Evolutionary conservation across 306 rosid species (phyloP).

Genomic region (Herpetospermum pedunculosum): DNA sequence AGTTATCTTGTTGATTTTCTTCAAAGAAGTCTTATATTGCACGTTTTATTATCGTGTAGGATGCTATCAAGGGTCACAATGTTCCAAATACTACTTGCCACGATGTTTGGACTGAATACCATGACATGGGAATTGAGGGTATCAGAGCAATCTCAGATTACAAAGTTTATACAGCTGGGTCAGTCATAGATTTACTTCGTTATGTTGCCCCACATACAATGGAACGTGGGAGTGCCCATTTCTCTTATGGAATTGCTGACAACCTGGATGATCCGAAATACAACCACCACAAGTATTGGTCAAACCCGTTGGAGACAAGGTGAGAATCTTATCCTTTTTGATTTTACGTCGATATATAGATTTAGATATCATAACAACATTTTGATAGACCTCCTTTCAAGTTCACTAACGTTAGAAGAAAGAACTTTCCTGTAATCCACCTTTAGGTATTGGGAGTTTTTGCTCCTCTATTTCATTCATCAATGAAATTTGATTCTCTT

Average conservation of each 20-base stretch:
- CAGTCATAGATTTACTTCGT: constrained; percentile 45
- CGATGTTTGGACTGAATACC: constrained; percentile 80
- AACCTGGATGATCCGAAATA: constrained; percentile 63
- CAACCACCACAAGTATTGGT: constrained; percentile 69
- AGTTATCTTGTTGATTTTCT: not conserved
- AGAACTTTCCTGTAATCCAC: no score
- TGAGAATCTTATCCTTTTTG: constrained; percentile 18
- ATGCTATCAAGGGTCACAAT: constrained; percentile 52
- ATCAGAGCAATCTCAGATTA: constrained; percentile 62
- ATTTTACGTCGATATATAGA: not conserved
- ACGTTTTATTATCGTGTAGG: constrained; percentile 27
- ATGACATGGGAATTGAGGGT: constrained; percentile 78
- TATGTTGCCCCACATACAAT: constrained; percentile 83
- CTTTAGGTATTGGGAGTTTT: no score
- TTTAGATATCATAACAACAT: not conserved
- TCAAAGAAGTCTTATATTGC: not conserved
- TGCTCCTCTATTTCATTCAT: no score
- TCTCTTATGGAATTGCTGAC: constrained; percentile 75
- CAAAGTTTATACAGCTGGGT: constrained; percentile 52
- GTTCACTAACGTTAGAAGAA: not conserved
- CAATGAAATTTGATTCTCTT: no score
- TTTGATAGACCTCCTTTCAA: not conserved
- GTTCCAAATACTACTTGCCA: constrained; percentile 51
- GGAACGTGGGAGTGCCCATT: constrained; percentile 70
- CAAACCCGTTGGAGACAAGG: constrained; percentile 84